phyloP scores from a whole-genome alignment of 2,329 filamentous ascomycete genomes.

The Aspergillus sp. region DNA sequence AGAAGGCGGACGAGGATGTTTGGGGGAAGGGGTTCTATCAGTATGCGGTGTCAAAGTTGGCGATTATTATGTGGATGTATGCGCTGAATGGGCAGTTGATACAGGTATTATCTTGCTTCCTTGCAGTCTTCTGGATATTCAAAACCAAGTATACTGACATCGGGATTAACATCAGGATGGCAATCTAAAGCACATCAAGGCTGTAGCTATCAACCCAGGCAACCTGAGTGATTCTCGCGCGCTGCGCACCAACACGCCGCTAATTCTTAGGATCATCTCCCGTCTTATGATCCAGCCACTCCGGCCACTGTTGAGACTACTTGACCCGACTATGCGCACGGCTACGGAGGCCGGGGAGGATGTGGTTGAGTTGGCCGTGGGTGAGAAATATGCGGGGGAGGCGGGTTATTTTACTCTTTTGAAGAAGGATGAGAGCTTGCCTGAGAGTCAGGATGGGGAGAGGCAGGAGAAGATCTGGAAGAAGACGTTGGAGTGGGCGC shows the following conservation, averaged over 20 bases:
- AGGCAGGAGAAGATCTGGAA: conserved; percentile 12
- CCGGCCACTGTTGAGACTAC: not conserved
- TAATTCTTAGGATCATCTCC: not conserved
- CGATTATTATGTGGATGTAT: conserved; percentile 16
- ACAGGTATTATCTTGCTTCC: not conserved
- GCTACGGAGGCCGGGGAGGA: not conserved
- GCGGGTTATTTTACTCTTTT: conserved; percentile 1
- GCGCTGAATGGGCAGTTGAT: conserved; percentile 9
- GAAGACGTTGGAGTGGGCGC: conserved; percentile 14
- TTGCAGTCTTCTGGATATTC: no score
- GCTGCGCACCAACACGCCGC: conserved; percentile 1
- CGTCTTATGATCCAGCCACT: not conserved
- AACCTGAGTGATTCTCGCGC: conserved; percentile 6
- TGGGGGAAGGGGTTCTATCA: conserved; percentile 7
- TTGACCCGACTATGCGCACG: conserved; percentile 4
- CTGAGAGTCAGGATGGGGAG: conserved; percentile 2
- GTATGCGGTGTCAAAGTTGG: conserved; percentile 11
- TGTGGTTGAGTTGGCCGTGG: not conserved
- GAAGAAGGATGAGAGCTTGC: not conserved
- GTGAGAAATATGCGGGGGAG: not conserved
- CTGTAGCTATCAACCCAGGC: conserved; percentile 6
- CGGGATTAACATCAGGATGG: not conserved
- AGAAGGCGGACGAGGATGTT: not conserved
- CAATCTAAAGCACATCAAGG: conserved; percentile 3
- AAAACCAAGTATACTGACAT: no score